phyloP scores from a whole-genome alignment of 352 stramenopile species.

The Pythium monospermum region DNA sequence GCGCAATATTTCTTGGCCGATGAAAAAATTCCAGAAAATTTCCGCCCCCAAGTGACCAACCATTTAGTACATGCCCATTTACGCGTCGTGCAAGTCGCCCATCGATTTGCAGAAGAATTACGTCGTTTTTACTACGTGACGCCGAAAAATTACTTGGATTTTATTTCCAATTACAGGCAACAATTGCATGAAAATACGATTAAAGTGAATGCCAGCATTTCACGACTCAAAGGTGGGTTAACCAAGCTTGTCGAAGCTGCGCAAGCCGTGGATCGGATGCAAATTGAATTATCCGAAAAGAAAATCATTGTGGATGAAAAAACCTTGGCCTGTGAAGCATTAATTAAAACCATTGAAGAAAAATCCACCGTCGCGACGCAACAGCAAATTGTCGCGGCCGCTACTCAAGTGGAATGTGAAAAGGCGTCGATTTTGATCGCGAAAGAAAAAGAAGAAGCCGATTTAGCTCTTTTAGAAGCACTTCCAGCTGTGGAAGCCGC shows the following conservation, averaged over 20 bases:
- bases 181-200: conserved; percentile 89
- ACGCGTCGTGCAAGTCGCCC: conserved; percentile 85
- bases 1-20: conserved; percentile 92
- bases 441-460: conserved; percentile 90
- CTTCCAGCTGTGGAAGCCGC: conserved; percentile 92
- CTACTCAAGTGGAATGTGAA: conserved; percentile 88
- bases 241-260: conserved; percentile 93
- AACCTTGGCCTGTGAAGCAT: conserved; percentile 84
- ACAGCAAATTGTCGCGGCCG: conserved; percentile 87
- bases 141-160: conserved; percentile 96
- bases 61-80: conserved; percentile 91
- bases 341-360: conserved; percentile 94
- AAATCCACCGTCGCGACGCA: conserved; percentile 91
- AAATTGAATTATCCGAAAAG: conserved; percentile 91
- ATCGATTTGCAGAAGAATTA: conserved; percentile 89
- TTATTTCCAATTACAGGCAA: conserved; percentile 91
- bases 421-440: conserved; percentile 90
- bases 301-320: conserved; percentile 96
- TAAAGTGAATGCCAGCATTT: conserved; percentile 88
- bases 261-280: conserved; percentile 92
- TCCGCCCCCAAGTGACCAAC: conserved; percentile 76
- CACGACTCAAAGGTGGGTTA: conserved; percentile 88
- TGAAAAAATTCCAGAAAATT: conserved; percentile 85
- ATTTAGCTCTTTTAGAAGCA: conserved; percentile 90
- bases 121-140: conserved; percentile 96